Evolutionary conservation across 371 early-diverging fungal species (phyloP), one percentile per base, ranked within the genome.

Genomic region (Mucor irregularis): DNA sequence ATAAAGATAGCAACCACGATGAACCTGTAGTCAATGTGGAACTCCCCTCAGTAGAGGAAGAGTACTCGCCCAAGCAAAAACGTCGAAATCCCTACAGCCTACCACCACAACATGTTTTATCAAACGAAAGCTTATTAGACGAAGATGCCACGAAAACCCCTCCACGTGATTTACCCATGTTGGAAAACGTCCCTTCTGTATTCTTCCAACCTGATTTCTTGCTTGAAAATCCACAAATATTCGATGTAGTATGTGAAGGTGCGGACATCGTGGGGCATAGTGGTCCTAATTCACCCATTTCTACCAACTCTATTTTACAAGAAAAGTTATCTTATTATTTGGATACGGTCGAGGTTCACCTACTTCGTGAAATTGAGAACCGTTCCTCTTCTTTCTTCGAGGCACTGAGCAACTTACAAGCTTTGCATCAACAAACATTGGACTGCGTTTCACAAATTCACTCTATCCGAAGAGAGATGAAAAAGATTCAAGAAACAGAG

Each of bases 371-470:
- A 65, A 95, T 97, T 30, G 91, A 94, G 28, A 83, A 85, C 21
- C 74, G 96, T 30, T 93, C 95, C 5, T 82, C 89, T 2, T 90
- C 95, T 0, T 97, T 97, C 61, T 97, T 97, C 65, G 89, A 90
- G 29, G 97, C 97, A 0, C 76, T 97, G 2, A 88, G 92, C 9
- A 95, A 93, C 58, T 78, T 97, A 22, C 91, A 95, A 64, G 89
- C 88, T 2, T 70, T 97, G 37, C 93, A 97, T 60, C 83, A 84
- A 3, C 93, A 97, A 55, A 96, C 96, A 0, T 69, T 88, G 28
- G 81, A 85, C 10, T 95, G 96, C 60, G 87, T 96, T 2, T 73
- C 77, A 0, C 89, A 97, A 55, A 94, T 96, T 30, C 80, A 90
- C 42, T 74, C 70, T 0, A 79, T 96, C 43, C 83, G 93, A 10